A percentile compares a stretch with the other conserved stretches of the same genome.
phyloP scores from a whole-genome alignment of 768 basidiomycete species.

The Sarcomyxa edulis region DNA sequence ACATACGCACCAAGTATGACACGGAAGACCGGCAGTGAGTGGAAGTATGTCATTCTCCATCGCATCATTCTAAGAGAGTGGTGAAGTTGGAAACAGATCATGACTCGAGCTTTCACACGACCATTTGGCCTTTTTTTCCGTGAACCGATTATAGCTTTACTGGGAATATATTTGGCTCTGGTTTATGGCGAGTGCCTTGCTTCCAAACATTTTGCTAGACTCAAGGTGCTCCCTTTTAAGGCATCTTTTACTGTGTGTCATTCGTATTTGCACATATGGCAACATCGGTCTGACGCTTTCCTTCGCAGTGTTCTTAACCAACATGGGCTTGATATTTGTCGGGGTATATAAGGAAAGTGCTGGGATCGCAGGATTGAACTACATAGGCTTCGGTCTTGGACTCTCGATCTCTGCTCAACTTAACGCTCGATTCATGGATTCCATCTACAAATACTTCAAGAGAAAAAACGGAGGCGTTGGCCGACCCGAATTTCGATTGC shows the following conservation, averaged over 20 bases:
- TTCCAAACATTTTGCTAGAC: too few relatives aligned
- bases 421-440: constrained; percentile 54
- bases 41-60: not conserved
- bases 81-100: constrained; percentile 44
- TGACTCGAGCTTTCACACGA: constrained; percentile 49
- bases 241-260: not conserved
- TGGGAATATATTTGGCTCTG: constrained; percentile 67
- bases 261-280: too few relatives aligned
- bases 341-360: constrained; percentile 45
- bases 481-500: constrained; percentile 44
- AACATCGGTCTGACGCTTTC: not conserved
- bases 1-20: constrained; percentile 47
- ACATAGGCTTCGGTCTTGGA: constrained; percentile 69
- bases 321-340: constrained; percentile 54
- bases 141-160: constrained; percentile 65
- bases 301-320: constrained; percentile 59
- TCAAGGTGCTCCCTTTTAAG: constrained; percentile 47
- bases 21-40: constrained; percentile 38
- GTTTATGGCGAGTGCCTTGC: constrained; percentile 65
- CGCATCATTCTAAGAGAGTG: too few relatives aligned
- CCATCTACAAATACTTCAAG: constrained; percentile 44
- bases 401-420: constrained; percentile 44
- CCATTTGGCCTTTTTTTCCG: constrained; percentile 58
- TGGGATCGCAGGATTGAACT: constrained; percentile 64
- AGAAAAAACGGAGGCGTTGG: constrained; percentile 41